Evolutionary conservation across 768 basidiomycete genomes (phyloP).

Genomic region (Neoboletus subvelutipes): DNA sequence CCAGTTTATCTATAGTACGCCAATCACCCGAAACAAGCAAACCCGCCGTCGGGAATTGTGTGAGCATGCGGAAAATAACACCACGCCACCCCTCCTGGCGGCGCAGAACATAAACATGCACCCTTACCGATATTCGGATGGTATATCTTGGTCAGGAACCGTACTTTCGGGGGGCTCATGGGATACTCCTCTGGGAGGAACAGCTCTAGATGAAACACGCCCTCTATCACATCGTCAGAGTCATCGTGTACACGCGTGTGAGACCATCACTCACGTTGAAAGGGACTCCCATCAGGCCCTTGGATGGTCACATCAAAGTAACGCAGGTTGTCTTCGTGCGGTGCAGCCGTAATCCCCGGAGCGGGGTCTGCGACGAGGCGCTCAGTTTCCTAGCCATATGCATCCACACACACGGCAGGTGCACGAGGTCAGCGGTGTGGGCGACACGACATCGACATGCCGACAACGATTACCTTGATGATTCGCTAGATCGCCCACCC

Average conservation of each 20-base stretch:
- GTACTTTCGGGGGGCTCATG: constrained; percentile 98
- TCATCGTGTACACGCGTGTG: not conserved
- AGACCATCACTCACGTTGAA: constrained; percentile 60
- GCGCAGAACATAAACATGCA: not conserved
- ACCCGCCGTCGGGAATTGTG: constrained; percentile 14
- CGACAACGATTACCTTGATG: constrained; percentile 43
- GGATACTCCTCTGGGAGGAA: constrained; percentile 99
- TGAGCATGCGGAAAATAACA: constrained; percentile 24
- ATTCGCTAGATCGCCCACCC: constrained; percentile 40
- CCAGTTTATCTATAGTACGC: constrained; percentile 79
- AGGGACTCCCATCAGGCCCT: constrained; percentile 93
- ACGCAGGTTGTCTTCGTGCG: constrained; percentile 95
- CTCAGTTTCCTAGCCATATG: constrained; percentile 81
- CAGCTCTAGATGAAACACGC: constrained; percentile 92
- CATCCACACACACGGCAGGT: constrained; percentile 12
- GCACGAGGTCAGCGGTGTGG: constrained; percentile 21
- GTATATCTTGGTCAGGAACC: constrained; percentile 97
- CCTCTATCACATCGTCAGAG: constrained; percentile 52
- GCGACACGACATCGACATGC: constrained; percentile 17
- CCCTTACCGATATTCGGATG: constrained; percentile 96
- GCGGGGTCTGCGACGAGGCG: constrained; percentile 94
- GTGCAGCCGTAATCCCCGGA: constrained; percentile 92
- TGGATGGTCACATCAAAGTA: constrained; percentile 99
- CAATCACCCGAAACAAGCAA: not conserved
- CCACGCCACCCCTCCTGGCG: constrained; percentile 11